phyloP scores from a whole-genome alignment of 176 grass and related monocot genomes.

The Aechmea fasciata region DNA sequence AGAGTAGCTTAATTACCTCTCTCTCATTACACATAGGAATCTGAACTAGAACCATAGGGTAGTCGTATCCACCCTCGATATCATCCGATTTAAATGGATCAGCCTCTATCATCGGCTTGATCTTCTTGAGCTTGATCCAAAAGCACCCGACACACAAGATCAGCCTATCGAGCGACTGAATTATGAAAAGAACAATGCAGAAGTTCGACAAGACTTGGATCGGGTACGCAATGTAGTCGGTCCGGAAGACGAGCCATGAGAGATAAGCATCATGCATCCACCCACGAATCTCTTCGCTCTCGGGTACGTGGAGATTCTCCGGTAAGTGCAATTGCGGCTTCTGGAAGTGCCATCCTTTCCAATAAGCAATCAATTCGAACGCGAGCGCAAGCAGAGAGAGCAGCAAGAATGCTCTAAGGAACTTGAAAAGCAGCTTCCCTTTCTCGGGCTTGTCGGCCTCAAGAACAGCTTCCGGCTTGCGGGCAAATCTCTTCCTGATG shows the following conservation, averaged over 20 bases:
- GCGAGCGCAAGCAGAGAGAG: slow-evolving; percentile 60
- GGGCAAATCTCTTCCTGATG: slow-evolving; percentile 52
- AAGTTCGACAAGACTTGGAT: slow-evolving; percentile 66
- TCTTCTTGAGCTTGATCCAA: slow-evolving; percentile 82
- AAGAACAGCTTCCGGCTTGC: slow-evolving; percentile 30
- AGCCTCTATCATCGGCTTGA: slow-evolving; percentile 37
- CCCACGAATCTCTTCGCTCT: slow-evolving; percentile 57
- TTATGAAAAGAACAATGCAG: slow-evolving; percentile 84
- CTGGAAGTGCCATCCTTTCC: slow-evolving; percentile 72
- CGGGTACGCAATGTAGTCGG: slow-evolving; percentile 69
- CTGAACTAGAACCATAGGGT: slow-evolving; percentile 87
- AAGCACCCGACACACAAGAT: slow-evolving; percentile 78
- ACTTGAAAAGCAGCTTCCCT: slow-evolving; percentile 37
- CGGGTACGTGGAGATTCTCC: slow-evolving; percentile 52
- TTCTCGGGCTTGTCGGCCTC: slow-evolving; percentile 46
- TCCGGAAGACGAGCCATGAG: slow-evolving; percentile 63
- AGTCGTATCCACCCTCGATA: slow-evolving; percentile 37
- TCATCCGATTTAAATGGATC: slow-evolving; percentile 9
- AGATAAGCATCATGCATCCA: slow-evolving; percentile 74
- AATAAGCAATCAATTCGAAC: slow-evolving; percentile 59
- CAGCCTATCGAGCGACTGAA: slow-evolving; percentile 78
- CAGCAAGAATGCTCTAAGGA: slow-evolving; percentile 55
- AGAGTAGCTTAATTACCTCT: slow-evolving; percentile 39
- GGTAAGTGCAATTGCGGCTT: slow-evolving; percentile 21
- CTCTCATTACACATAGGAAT: slow-evolving; percentile 75